These are phyloP conservation scores for Phytophthora nicotianae DNA, from an alignment of 352 stramenopile species.

Conservation along the genomic window DNA sequence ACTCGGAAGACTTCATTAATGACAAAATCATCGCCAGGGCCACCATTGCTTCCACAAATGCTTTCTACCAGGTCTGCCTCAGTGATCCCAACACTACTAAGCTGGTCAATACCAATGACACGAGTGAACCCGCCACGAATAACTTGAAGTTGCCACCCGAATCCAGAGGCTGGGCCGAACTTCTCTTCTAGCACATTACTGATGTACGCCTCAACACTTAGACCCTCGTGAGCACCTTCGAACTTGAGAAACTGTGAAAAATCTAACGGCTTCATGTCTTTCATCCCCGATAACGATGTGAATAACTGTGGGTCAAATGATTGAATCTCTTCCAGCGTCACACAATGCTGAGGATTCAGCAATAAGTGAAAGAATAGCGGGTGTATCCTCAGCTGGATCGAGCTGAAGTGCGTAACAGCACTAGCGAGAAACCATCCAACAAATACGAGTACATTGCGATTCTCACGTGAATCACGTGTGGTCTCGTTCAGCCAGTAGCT, in stretches of 20 bases:
- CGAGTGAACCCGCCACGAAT: slow-evolving; percentile 52
- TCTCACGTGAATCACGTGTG: slow-evolving; percentile 38
- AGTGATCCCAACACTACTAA: slow-evolving; percentile 26
- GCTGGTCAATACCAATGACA: slow-evolving; percentile 39
- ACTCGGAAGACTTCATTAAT: slow-evolving; percentile 60
- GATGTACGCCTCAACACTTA: slow-evolving; percentile 60
- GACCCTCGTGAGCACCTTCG: slow-evolving; percentile 42
- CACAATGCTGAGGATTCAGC: slow-evolving; percentile 32
- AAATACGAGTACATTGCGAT: slow-evolving; percentile 45
- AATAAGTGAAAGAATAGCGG: slow-evolving; percentile 59
- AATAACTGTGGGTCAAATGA: slow-evolving; percentile 50
- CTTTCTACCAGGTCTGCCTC: slow-evolving; percentile 41
- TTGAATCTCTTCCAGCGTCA: slow-evolving; percentile 54
- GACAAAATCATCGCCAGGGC: slow-evolving; percentile 36
- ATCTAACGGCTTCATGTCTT: slow-evolving; percentile 50
- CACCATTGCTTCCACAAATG: slow-evolving; percentile 35
- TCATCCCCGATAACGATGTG: slow-evolving; percentile 52
- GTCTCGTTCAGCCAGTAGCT: slow-evolving; percentile 68
- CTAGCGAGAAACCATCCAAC: slow-evolving; percentile 69
- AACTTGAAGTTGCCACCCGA: slow-evolving; percentile 56
- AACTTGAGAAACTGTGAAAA: slow-evolving; percentile 63
- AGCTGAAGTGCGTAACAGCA: slow-evolving; percentile 50
- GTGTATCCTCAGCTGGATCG: slow-evolving; percentile 48
- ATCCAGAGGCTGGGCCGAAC: slow-evolving; percentile 46
- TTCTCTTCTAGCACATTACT: slow-evolving; percentile 47